These are phyloP conservation scores for Candida bentonensis DNA, from an alignment of 805 yeast genomes.

Conservation along the genomic window DNA sequence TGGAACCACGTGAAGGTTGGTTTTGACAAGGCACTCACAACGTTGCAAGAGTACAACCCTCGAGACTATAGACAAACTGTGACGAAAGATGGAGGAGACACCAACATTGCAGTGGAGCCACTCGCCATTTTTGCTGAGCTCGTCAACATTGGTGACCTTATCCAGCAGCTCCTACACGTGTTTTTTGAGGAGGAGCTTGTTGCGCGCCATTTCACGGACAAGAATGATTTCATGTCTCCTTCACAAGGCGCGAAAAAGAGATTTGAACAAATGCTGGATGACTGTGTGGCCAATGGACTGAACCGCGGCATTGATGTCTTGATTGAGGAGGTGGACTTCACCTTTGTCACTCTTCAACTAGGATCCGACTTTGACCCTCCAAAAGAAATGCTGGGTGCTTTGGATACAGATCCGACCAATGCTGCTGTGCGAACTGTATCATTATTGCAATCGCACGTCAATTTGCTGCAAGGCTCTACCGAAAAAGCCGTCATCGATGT, in stretches of 20 bases:
- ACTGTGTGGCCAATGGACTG: slow-evolving; percentile 81
- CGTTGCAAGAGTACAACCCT: slow-evolving; percentile 63
- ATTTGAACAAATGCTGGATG: slow-evolving; percentile 72
- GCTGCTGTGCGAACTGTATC: slow-evolving; percentile 54
- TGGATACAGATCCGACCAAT: slow-evolving; percentile 34
- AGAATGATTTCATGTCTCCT: slow-evolving; percentile 66
- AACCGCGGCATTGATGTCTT: slow-evolving; percentile 85
- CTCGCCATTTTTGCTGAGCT: slow-evolving; percentile 76
- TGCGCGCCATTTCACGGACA: slow-evolving; percentile 40
- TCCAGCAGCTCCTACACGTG: slow-evolving; percentile 82
- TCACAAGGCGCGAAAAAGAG: slow-evolving; percentile 67
- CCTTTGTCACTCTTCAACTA: slow-evolving; percentile 39
- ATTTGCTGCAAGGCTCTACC: slow-evolving; percentile 62
- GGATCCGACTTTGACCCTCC: slow-evolving; percentile 51
- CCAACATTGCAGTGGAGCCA: slow-evolving; percentile 50
- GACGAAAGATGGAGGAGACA: slow-evolving; percentile 7
- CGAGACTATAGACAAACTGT: slow-evolving; percentile 20
- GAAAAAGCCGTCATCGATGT: slow-evolving; percentile 83
- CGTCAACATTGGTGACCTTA: slow-evolving; percentile 83
- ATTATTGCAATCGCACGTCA: slow-evolving; percentile 57
- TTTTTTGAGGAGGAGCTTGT: slow-evolving; percentile 78
- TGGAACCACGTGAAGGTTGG: slow-evolving; percentile 71
- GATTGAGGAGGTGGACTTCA: slow-evolving; percentile 62
- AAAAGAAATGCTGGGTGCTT: slow-evolving; percentile 7
- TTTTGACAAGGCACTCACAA: slow-evolving; percentile 62